These are phyloP conservation scores for Endotrypanum monterogeii DNA, from an alignment of 208 protist species.

Conservation along the genomic window DNA sequence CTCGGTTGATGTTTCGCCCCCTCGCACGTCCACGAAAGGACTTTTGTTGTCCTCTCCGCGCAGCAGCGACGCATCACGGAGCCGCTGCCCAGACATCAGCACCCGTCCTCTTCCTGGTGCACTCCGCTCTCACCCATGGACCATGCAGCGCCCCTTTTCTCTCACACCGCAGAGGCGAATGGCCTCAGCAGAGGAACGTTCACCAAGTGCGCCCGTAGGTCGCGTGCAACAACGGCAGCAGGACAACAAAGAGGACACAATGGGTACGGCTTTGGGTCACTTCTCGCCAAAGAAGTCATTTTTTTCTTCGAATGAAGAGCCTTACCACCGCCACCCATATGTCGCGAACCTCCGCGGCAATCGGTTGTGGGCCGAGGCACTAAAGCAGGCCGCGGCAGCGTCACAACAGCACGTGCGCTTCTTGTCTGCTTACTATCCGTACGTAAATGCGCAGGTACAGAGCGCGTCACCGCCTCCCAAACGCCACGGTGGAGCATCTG, in stretches of 20 bases:
- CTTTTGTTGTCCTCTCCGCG: neutral
- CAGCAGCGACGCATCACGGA: neutral
- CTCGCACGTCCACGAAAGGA: neutral
- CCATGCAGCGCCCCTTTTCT: neutral
- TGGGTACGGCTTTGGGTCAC: neutral
- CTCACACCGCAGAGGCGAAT: neutral
- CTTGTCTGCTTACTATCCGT: conserved; percentile 15
- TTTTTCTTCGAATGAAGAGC: neutral
- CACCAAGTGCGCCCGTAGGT: neutral
- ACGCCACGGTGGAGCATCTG: neutral
- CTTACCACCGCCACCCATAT: conserved; percentile 7
- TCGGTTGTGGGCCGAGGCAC: conserved; percentile 12
- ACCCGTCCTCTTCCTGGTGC: neutral
- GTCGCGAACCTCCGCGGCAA: conserved; percentile 16
- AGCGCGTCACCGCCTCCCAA: neutral
- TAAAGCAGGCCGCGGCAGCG: conserved; percentile 7
- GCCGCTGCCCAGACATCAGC: neutral
- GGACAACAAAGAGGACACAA: neutral
- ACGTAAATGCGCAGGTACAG: neutral
- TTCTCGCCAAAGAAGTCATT: neutral
- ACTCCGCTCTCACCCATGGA: neutral
- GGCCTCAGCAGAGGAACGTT: neutral
- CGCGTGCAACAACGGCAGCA: neutral
- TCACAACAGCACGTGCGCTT: conserved; percentile 10
- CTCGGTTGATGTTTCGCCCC: neutral